Conservation (phyloP, 192 early-diverging fungal species). For the Geosiphon pyriformis region DNA sequence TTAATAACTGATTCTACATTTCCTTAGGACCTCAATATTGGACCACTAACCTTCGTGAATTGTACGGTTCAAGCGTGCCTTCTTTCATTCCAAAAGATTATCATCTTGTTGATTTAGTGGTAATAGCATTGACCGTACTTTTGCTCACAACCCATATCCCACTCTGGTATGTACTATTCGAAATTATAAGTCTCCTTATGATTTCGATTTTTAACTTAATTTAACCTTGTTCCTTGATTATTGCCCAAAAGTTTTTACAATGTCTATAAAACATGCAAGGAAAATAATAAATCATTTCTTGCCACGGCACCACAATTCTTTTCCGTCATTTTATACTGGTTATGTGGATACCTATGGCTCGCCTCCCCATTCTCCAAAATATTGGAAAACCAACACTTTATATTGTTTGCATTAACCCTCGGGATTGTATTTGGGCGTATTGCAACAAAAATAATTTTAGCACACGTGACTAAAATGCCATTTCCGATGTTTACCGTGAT, state of each 20-base stretch:
- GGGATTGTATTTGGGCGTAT: conserved; percentile 85
- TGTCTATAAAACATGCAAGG: conserved; percentile 46
- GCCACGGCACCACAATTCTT: conserved; percentile 57
- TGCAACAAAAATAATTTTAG: conserved; percentile 85
- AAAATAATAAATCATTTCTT: conserved; percentile 55
- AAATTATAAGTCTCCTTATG: not conserved
- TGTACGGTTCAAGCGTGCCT: not conserved
- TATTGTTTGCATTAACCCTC: conserved; percentile 66
- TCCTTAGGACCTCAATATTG: conserved; percentile 33
- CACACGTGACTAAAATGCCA: conserved; percentile 75
- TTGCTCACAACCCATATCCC: conserved; percentile 52
- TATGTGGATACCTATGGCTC: conserved; percentile 66
- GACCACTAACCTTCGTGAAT: conserved; percentile 21
- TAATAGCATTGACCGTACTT: conserved; percentile 37
- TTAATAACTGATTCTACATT: not conserved
- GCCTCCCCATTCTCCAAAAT: conserved; percentile 63
- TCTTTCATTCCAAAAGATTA: conserved; percentile 35
- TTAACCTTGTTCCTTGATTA: not conserved
- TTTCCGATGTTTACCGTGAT: conserved; percentile 83
- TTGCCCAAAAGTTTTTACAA: conserved; percentile 44
- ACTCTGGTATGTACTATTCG: conserved; percentile 35
- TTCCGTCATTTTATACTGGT: conserved; percentile 57
- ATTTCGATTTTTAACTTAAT: not conserved
- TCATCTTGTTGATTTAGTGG: conserved; percentile 38
- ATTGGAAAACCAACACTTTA: conserved; percentile 60